Conservation (phyloP, 257 asterid species). For the Ilex asprella region DNA sequence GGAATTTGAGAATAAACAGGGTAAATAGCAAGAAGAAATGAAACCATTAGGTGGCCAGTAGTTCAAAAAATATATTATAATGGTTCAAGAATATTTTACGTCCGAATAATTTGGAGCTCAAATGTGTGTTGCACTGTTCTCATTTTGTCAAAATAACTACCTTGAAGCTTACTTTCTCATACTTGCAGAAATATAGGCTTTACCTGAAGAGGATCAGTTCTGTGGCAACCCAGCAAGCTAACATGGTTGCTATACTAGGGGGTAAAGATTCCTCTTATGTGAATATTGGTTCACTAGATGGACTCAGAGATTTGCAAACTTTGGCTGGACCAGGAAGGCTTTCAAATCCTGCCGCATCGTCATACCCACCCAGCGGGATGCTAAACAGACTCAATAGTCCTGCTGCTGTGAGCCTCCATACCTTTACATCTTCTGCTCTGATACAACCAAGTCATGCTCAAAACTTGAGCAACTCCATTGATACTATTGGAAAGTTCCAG, state of each 20-base stretch:
- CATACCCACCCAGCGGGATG: constrained; percentile 49
- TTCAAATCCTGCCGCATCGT: constrained; percentile 37
- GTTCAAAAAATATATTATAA: background rate
- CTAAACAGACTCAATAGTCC: constrained; percentile 70
- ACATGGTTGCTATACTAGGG: constrained; percentile 72
- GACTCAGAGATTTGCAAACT: constrained; percentile 54
- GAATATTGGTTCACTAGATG: constrained; percentile 53
- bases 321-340: constrained; percentile 54
- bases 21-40: too few species aligned
- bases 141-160: too few species aligned
- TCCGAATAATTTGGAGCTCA: too few species aligned
- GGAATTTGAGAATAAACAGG: too few species aligned
- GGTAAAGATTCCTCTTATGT: constrained; percentile 65
- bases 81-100: constrained; percentile 8
- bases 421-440: constrained; percentile 34
- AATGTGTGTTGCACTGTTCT: too few species aligned
- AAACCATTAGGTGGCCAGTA: too few species aligned
- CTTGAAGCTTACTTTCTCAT: too few species aligned
- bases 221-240: constrained; percentile 60
- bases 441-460: constrained; percentile 49
- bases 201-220: constrained; percentile 72
- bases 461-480: constrained; percentile 36
- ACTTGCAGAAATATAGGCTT: constrained; percentile 70
- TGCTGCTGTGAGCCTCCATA: constrained; percentile 40
- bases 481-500: constrained; percentile 41